Evolutionary conservation across 805 yeast genomes (phyloP).

Genomic region (Ogataea saltuana): DNA sequence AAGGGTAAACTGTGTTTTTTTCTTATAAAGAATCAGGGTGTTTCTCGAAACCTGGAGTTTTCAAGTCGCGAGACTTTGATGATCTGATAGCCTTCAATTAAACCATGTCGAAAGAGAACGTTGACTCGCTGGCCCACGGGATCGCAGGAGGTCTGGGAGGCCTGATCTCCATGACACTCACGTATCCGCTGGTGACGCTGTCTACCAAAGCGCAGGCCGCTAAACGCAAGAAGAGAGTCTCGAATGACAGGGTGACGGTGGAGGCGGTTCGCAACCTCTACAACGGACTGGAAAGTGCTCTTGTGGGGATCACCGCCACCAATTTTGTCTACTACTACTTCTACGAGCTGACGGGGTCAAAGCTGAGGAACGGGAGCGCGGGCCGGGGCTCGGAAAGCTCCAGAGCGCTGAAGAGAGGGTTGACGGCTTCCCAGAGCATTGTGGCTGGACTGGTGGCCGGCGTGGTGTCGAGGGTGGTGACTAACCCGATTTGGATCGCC

Average conservation of each 20-base stretch:
- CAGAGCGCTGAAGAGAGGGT: conserved; percentile 32
- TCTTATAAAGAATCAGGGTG: background rate
- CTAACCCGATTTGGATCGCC: conserved; percentile 95
- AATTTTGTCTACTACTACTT: conserved; percentile 90
- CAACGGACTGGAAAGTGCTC: conserved; percentile 84
- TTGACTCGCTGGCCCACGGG: conserved; percentile 76
- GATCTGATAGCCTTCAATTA: conserved; percentile 1
- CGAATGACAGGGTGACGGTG: conserved; percentile 25
- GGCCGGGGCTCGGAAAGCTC: conserved; percentile 12
- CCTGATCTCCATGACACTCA: conserved; percentile 78
- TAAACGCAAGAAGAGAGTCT: conserved; percentile 26
- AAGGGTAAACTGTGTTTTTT: background rate
- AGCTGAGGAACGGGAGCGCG: conserved; percentile 26
- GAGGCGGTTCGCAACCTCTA: conserved; percentile 73
- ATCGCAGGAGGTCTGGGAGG: conserved; percentile 94
- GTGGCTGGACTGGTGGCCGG: conserved; percentile 86
- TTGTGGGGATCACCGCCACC: conserved; percentile 81
- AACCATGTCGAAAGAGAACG: conserved; percentile 30
- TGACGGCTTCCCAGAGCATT: conserved; percentile 67
- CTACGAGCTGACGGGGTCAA: conserved; percentile 63
- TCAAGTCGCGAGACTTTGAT: too few species aligned
- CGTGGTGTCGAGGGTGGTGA: conserved; percentile 72
- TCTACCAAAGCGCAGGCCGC: conserved; percentile 89
- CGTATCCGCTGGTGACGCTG: conserved; percentile 85
- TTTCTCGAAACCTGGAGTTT: too few species aligned